Conservation (phyloP, 1,284 basidiomycete genomes). For the Rhodotorula sp. region DNA sequence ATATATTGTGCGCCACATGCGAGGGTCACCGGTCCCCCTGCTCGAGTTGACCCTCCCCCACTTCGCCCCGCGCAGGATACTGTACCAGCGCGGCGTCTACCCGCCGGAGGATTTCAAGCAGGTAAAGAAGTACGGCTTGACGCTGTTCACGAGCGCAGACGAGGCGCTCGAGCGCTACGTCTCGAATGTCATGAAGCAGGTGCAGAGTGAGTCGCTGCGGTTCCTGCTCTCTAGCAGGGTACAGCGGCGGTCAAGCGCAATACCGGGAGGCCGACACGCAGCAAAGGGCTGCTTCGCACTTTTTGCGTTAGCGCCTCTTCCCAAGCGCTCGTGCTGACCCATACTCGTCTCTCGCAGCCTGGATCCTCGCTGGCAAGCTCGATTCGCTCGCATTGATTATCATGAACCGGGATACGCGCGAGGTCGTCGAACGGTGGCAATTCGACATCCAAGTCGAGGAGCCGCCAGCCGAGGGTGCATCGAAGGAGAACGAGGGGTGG, state of each 20-base stretch:
- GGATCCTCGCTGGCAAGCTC: constrained; percentile 75
- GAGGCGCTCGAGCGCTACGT: constrained; percentile 90
- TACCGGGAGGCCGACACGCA: too few relatives aligned
- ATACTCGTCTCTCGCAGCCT: constrained; percentile 38
- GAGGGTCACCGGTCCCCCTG: background rate
- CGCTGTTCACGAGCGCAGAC: constrained; percentile 91
- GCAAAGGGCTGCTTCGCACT: too few relatives aligned
- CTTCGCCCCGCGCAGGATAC: constrained; percentile 63
- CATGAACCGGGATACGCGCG: constrained; percentile 88
- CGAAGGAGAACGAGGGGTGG: constrained; percentile 39
- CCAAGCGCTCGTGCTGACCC: too few relatives aligned
- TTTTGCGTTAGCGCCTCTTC: too few relatives aligned
- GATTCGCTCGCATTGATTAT: constrained; percentile 88
- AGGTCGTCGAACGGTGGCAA: constrained; percentile 94
- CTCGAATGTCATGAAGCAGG: constrained; percentile 84
- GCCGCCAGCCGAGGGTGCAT: constrained; percentile 14
- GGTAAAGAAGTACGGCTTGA: constrained; percentile 98
- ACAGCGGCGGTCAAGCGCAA: too few relatives aligned
- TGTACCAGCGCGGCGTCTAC: constrained; percentile 96
- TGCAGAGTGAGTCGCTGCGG: constrained; percentile 68
- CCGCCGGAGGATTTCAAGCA: constrained; percentile 94
- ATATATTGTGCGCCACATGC: too few relatives aligned
- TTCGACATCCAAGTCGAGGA: constrained; percentile 85
- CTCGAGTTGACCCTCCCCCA: background rate
- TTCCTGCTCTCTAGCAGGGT: background rate